These are phyloP conservation scores for Citeromyces matritensis DNA, from an alignment of 805 yeast species.

Conservation along the genomic window DNA sequence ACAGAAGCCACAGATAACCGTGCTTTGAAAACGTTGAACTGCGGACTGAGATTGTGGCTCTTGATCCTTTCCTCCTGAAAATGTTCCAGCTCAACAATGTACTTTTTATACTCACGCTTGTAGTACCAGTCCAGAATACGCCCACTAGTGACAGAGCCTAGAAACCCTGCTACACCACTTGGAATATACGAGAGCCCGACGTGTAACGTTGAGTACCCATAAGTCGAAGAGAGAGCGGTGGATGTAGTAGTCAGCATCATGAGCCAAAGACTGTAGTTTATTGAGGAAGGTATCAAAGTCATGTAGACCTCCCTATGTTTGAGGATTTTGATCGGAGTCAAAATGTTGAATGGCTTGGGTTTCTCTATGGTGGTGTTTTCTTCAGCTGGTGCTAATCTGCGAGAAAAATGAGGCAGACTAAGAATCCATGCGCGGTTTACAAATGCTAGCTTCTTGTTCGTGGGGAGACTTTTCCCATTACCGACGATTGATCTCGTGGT, in stretches of 20 bases:
- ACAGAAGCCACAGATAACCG: constrained; percentile 27
- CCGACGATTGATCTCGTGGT: constrained; percentile 23
- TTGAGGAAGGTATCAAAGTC: constrained; percentile 34
- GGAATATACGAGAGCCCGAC: constrained; percentile 56
- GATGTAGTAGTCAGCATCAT: constrained; percentile 47
- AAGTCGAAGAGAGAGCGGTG: constrained; percentile 26
- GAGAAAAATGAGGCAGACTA: constrained; percentile 1
- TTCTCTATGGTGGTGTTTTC: background rate
- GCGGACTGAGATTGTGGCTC: constrained; percentile 24
- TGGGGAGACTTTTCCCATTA: constrained; percentile 9
- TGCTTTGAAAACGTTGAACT: constrained; percentile 32
- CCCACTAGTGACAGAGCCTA: constrained; percentile 43
- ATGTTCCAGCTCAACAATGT: constrained; percentile 4
- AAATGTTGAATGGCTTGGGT: constrained; percentile 3
- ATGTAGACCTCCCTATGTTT: constrained; percentile 24
- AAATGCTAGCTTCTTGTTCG: too few species aligned
- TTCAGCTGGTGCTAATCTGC: background rate
- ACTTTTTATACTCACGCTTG: constrained; percentile 14
- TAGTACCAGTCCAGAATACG: constrained; percentile 34
- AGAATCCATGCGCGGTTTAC: constrained; percentile 1
- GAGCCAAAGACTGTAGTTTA: constrained; percentile 51
- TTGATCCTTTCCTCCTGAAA: constrained; percentile 2
- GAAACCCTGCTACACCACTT: constrained; percentile 47
- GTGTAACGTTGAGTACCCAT: constrained; percentile 29
- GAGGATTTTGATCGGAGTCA: constrained; percentile 27